Evolutionary conservation across 1,139 yeast species (phyloP).

Genomic region (Yamadazyma trypodendri): DNA sequence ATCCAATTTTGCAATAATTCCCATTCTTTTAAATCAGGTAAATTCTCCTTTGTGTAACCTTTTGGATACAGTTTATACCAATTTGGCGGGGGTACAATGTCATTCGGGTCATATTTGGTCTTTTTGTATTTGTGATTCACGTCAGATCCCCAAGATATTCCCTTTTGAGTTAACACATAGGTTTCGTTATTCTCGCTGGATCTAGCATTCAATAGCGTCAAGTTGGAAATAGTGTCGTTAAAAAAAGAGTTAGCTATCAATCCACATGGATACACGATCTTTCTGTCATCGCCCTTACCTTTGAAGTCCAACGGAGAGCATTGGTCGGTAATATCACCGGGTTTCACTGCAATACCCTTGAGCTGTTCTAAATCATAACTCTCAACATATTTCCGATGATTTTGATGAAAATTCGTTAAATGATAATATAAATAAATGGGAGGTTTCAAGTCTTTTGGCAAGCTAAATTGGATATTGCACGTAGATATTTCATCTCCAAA

Average conservation of each 20-base stretch:
- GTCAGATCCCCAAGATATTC: constrained; percentile 88
- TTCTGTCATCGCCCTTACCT: constrained; percentile 33
- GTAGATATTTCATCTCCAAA: constrained; percentile 37
- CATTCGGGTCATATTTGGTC: constrained; percentile 65
- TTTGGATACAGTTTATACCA: constrained; percentile 85
- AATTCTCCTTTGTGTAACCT: constrained; percentile 80
- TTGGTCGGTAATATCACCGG: constrained; percentile 45
- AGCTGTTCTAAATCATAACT: constrained; percentile 67
- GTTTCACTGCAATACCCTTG: constrained; percentile 57
- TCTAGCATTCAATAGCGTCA: constrained; percentile 45
- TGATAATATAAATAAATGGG: constrained; percentile 68
- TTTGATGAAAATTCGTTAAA: constrained; percentile 72
- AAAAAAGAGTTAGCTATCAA: constrained; percentile 89
- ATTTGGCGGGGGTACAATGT: constrained; percentile 94
- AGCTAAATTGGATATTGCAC: constrained; percentile 57
- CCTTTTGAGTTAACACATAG: constrained; percentile 62
- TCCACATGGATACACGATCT: constrained; percentile 81
- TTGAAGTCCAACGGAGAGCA: constrained; percentile 58
- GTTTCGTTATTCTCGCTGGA: constrained; percentile 44
- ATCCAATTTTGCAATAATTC: constrained; percentile 70
- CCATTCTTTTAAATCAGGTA: constrained; percentile 61
- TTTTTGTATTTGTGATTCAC: constrained; percentile 68
- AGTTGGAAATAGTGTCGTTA: constrained; percentile 72
- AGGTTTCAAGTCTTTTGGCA: constrained; percentile 57
- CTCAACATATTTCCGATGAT: constrained; percentile 74